Evolutionary conservation across 2,329 filamentous ascomycete genomes (phyloP).

Genomic region (Microdochium paspali): DNA sequence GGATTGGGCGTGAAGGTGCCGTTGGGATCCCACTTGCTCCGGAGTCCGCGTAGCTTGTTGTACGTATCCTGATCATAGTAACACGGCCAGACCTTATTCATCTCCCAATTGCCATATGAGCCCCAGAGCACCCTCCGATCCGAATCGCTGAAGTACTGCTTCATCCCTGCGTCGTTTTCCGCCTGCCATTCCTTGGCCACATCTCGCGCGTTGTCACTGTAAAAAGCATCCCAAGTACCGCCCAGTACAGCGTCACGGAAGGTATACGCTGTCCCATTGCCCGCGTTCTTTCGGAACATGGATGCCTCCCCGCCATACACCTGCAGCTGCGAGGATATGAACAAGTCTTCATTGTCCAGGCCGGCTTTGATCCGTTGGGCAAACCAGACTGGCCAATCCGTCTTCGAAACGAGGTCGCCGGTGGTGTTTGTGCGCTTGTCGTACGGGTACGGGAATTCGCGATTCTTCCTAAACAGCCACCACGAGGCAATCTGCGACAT

Average conservation of each 20-base stretch:
- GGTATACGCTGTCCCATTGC: constrained; percentile 36
- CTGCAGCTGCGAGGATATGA: constrained; percentile 34
- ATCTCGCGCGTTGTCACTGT: constrained; percentile 20
- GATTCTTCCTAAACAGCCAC: constrained; percentile 34
- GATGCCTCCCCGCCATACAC: constrained; percentile 33
- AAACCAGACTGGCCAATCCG: constrained; percentile 29
- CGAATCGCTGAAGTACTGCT: constrained; percentile 25
- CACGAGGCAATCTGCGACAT: constrained; percentile 33
- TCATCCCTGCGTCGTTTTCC: constrained; percentile 26
- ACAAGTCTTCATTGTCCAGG: constrained; percentile 26
- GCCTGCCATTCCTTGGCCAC: constrained; percentile 31
- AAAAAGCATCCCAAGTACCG: constrained; percentile 32
- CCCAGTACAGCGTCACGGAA: constrained; percentile 33
- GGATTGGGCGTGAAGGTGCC: neutral
- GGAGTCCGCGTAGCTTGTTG: constrained; percentile 16
- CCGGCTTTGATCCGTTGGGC: constrained; percentile 25
- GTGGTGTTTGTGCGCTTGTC: constrained; percentile 36
- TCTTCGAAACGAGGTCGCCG: constrained; percentile 26
- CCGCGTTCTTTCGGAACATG: constrained; percentile 25
- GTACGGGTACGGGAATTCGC: constrained; percentile 38
- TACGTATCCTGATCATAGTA: constrained; percentile 27
- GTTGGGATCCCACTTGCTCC: neutral
- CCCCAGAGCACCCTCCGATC: constrained; percentile 31
- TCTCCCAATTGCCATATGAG: constrained; percentile 26
- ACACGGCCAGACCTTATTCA: constrained; percentile 22